Evolutionary conservation across 2,329 filamentous ascomycete species (phyloP), one percentile per base, ranked within the genome.

Genomic region (Dichotomopilus funicola): DNA sequence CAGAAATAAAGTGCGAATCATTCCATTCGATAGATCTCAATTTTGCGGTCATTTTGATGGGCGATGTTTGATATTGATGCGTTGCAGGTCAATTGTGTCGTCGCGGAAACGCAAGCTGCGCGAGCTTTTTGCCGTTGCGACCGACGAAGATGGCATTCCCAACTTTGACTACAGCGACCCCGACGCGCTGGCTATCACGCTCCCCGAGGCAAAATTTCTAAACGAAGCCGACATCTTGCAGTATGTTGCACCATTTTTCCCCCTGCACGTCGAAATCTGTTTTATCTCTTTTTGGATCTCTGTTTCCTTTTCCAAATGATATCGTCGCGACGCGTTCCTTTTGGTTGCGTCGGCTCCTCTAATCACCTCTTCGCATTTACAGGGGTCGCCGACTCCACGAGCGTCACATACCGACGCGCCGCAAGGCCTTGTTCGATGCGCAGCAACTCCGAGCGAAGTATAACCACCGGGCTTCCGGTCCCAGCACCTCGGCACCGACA

Each of bases 91-190:
- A 81, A 85, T 87, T 80, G 82, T 88, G 78, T 81, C 80, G 73
- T 89, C 88, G 79, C 87, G 89, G 74, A 94, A 95, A 82, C 86
- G 89, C 73, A 95, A 95, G 79, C 81, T 96, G 71, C 86, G 87
- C 71, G 88, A 94, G 76, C 81, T 96, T 66, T 95, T 88, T 77
- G 80, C 81, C 65, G 82, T 88, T 79, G 86, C 88, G 77, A 87
- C 87, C 71, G 83, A 85, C 72, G 73, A 78, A 68, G 77, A 83
- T 72, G 74, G 76, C 70, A 76, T 85, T 65, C 81, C 82, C 66
- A 78, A 80, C 68, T 73, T 78, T 71, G 75, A 77, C 70, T 76
- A 81, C 68, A 75, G 75, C 65, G 78, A 79, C 62, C 72, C 74
- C 63, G 80, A 84, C 77, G 78, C 78, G 75, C 76, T 75, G 56